Conservation (phyloP, 768 basidiomycete species). For the Hemileccinum rubropunctum region DNA sequence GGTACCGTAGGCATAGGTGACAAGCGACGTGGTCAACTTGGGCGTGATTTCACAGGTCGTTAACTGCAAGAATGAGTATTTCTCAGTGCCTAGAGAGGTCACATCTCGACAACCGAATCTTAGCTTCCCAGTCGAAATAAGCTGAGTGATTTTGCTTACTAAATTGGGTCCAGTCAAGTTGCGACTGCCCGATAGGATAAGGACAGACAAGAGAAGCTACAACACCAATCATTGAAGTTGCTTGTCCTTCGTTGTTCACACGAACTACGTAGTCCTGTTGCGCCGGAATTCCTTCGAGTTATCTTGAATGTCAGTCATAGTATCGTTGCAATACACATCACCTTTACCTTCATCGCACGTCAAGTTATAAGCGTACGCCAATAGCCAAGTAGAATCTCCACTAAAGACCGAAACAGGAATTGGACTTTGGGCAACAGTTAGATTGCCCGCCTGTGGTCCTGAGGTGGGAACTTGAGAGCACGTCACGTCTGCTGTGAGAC, state of each 20-base stretch:
- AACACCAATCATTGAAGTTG: neutral
- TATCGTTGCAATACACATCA: too few relatives aligned
- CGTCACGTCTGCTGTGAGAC: constrained; percentile 7
- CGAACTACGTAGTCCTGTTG: too few relatives aligned
- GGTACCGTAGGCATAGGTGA: neutral
- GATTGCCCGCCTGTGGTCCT: neutral
- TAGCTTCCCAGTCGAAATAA: neutral
- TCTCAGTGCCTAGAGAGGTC: neutral
- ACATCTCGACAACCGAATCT: neutral
- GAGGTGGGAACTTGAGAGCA: neutral
- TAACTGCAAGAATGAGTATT: constrained; percentile 5
- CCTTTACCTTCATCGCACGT: too few relatives aligned
- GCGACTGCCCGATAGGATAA: neutral
- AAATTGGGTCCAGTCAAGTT: neutral
- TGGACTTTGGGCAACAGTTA: too few relatives aligned
- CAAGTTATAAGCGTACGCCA: too few relatives aligned
- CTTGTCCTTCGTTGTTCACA: too few relatives aligned
- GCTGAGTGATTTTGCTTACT: neutral
- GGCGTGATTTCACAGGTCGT: constrained; percentile 9
- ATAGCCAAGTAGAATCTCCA: neutral
- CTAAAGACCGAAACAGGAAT: neutral
- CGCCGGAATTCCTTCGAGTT: too few relatives aligned
- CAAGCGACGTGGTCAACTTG: constrained; percentile 4
- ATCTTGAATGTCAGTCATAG: too few relatives aligned
- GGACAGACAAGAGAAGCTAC: constrained; percentile 12